These are phyloP conservation scores for Amanita jacksonii DNA, from an alignment of 768 basidiomycete genomes.

Conservation along the genomic window DNA sequence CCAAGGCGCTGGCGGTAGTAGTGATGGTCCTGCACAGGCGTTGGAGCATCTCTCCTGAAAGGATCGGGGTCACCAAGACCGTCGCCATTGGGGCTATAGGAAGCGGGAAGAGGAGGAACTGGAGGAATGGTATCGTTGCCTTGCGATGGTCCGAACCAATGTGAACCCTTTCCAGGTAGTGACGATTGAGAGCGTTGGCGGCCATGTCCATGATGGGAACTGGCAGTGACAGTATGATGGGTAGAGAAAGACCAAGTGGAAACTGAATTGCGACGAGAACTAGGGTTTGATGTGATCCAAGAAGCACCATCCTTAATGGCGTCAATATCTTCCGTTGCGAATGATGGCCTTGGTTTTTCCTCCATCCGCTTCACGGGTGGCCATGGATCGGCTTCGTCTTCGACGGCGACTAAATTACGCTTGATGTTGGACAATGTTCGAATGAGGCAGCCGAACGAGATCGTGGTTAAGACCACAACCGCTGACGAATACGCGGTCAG, in stretches of 20 bases:
- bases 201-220: constrained; percentile 27
- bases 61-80: constrained; percentile 46
- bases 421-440: constrained; percentile 56
- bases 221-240: constrained; percentile 36
- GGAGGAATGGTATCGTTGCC: constrained; percentile 45
- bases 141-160: constrained; percentile 49
- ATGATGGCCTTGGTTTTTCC: constrained; percentile 50
- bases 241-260: constrained; percentile 73
- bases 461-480: constrained; percentile 44
- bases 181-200: constrained; percentile 31
- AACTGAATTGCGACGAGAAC: constrained; percentile 45
- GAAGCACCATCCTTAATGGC: constrained; percentile 66
- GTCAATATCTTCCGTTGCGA: constrained; percentile 64
- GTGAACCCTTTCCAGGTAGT: constrained; percentile 46
- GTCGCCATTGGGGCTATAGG: constrained; percentile 32
- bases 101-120: constrained; percentile 58
- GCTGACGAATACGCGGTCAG: constrained; percentile 47
- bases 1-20: constrained; percentile 41
- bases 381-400: constrained; percentile 46
- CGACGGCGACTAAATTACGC: constrained; percentile 49
- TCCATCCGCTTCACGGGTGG: constrained; percentile 44
- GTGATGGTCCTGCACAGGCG: constrained; percentile 19
- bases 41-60: constrained; percentile 47
- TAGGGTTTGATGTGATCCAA: constrained; percentile 67
- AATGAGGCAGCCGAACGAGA: constrained; percentile 48